phyloP scores from a whole-genome alignment of 176 grass and related monocot species.

The bread wheat (Triticum aestivum) region IWGSC_CS_RefSeq_v2.1 NC_057799.1:642162224-642162723 shows the following conservation, averaged over 20 bases:
- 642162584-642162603: conserved; percentile 36
- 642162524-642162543: background rate
- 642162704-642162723: conserved; percentile 92
- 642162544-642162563: background rate
- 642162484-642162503: background rate
- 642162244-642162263: background rate
- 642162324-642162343: conserved; percentile 62
- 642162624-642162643: conserved; percentile 89
- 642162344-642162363: conserved; percentile 77
- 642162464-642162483: conserved; percentile 13
- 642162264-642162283: conserved; percentile 25
- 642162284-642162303: conserved; percentile 84
- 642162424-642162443: background rate
- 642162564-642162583: background rate
- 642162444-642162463: background rate
- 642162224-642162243: background rate
- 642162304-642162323: conserved; percentile 98
- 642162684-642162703: conserved; percentile 87
- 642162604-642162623: conserved; percentile 77
- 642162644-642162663: conserved; percentile 92
- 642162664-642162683: conserved; percentile 76
- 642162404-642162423: conserved; percentile 34
- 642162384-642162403: conserved; percentile 51
- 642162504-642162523: background rate
- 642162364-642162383: conserved; percentile 89